phyloP scores from a whole-genome alignment of 805 yeast species.

The Teunomyces funiuensis region DNA sequence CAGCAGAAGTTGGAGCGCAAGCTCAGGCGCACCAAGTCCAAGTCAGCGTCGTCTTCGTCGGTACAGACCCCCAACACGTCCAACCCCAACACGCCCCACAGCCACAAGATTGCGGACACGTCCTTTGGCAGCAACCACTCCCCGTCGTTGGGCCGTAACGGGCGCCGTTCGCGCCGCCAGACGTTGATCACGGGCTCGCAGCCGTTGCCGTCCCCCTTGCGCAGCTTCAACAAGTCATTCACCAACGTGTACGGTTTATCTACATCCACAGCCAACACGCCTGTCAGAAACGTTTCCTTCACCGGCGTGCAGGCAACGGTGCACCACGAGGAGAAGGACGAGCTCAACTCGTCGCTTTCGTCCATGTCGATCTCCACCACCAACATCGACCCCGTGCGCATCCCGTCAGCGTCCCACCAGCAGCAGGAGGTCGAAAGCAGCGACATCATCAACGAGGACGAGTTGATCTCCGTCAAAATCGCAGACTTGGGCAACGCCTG shows the following conservation, averaged over 20 bases:
- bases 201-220: conserved; percentile 85
- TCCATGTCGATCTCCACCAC: conserved; percentile 42
- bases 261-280: conserved; percentile 41
- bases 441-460: conserved; percentile 16
- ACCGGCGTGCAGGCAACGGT: conserved; percentile 4
- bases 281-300: conserved; percentile 22
- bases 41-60: conserved; percentile 11
- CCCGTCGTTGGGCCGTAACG: conserved; percentile 43
- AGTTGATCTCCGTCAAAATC: conserved; percentile 46
- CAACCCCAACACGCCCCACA: conserved; percentile 1
- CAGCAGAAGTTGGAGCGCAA: conserved; percentile 46
- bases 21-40: conserved; percentile 30
- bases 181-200: conserved; percentile 87
- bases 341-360: conserved; percentile 38
- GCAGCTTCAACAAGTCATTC: conserved; percentile 51
- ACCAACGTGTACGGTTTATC: conserved; percentile 38
- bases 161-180: conserved; percentile 62
- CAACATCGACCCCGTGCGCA: conserved; percentile 9
- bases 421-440: conserved; percentile 8
- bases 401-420: conserved; percentile 14
- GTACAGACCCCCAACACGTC: conserved; percentile 1
- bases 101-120: neutral
- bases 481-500: conserved; percentile 75
- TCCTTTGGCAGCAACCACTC: conserved; percentile 19
- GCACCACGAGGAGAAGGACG: conserved; percentile 18